phyloP scores from a whole-genome alignment of 129 eudicot species.

The Smallanthus sonchifolius region DNA sequence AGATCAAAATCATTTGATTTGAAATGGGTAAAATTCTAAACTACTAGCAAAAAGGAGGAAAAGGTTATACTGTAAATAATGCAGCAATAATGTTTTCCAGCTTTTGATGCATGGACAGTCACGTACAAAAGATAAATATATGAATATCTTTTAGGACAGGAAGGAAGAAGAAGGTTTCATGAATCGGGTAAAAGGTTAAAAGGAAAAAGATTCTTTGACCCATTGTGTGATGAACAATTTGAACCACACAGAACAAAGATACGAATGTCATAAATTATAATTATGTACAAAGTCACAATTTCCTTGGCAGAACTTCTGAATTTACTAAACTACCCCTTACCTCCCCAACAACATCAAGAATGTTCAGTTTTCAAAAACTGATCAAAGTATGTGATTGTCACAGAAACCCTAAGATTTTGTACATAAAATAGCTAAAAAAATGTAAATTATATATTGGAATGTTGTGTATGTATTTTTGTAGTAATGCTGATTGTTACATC shows the following conservation, averaged over 20 bases:
- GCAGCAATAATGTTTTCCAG: conserved; percentile 15
- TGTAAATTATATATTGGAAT: no score
- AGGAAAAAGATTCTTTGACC: conserved; percentile 20
- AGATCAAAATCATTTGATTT: neutral
- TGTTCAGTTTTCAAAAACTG: neutral
- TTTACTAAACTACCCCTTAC: neutral
- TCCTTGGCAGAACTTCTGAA: neutral
- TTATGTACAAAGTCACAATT: conserved; percentile 2
- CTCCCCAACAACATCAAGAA: neutral
- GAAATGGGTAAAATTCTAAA: conserved; percentile 7
- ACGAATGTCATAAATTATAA: conserved; percentile 10
- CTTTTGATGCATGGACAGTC: conserved; percentile 9
- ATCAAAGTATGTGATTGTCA: neutral
- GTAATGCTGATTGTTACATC: no score
- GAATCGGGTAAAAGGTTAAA: conserved; percentile 6
- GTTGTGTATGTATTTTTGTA: no score
- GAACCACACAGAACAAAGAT: conserved; percentile 1
- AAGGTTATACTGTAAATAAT: conserved; percentile 5
- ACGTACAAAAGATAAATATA: conserved; percentile 16
- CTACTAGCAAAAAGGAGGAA: neutral
- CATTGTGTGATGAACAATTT: conserved; percentile 3
- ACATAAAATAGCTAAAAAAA: no score
- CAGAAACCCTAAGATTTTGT: no score
- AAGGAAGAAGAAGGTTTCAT: conserved; percentile 9
- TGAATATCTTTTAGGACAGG: conserved; percentile 10